phyloP scores from a whole-genome alignment of 192 early-diverging fungal genomes.

The Phlyctochytrium arcticum region DNA sequence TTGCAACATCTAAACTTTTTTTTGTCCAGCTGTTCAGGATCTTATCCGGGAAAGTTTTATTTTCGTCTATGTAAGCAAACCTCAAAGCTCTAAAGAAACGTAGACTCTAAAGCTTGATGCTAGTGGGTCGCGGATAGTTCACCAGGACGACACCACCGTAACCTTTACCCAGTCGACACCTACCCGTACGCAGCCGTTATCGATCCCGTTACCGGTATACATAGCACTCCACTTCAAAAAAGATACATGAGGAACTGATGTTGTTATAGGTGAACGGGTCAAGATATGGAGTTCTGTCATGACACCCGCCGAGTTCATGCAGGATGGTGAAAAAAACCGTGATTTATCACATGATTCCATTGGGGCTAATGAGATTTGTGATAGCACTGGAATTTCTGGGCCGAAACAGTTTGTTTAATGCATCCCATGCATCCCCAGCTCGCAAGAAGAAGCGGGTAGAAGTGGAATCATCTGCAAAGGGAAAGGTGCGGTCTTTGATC shows the following conservation, averaged over 20 bases:
- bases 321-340: slow-evolving; percentile 51
- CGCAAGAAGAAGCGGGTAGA: no score
- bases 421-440: no score
- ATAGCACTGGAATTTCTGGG: no score
- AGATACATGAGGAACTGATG: not conserved
- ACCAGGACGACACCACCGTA: slow-evolving; percentile 69
- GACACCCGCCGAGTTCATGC: slow-evolving; percentile 63
- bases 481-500: no score
- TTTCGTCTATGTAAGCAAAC: slow-evolving; percentile 70
- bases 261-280: slow-evolving; percentile 56
- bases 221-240: not conserved
- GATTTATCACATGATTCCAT: not conserved
- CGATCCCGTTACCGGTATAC: slow-evolving; percentile 79
- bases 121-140: slow-evolving; percentile 56
- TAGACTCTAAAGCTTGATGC: not conserved
- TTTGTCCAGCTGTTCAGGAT: slow-evolving; percentile 58
- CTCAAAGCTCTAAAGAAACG: not conserved
- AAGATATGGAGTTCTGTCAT: slow-evolving; percentile 60
- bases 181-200: slow-evolving; percentile 87
- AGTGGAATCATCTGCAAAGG: no score
- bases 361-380: no score
- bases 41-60: slow-evolving; percentile 75
- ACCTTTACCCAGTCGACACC: slow-evolving; percentile 63
- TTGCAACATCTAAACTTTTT: not conserved
- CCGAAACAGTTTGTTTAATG: no score